Evolutionary conservation across 495 filamentous ascomycete genomes (phyloP), one percentile per base, ranked within the genome.

Genomic region (Barbatosphaeria neglecta): DNA sequence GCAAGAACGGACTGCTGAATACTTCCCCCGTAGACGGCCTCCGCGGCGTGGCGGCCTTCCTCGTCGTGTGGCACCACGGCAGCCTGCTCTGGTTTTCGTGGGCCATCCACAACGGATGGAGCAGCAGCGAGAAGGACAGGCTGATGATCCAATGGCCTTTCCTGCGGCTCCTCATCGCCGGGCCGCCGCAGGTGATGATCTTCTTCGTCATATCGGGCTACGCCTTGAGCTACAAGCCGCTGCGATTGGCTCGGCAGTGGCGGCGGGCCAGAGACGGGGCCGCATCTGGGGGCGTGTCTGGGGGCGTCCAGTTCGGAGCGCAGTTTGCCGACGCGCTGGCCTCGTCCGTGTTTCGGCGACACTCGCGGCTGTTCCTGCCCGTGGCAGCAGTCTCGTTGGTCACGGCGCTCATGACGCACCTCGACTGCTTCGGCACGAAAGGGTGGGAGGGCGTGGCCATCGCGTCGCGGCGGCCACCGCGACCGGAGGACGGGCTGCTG

Each of bases 151-250:
- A 82, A 53, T 63, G 87, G 3, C 84, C 83, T 9, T 72, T 88
- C 50, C 18, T 86, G 8, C 72, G 83, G 43, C 68, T 88, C 28
- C 54, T 84, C 9, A 80, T 80, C 55, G 78, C 76, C 19, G 83
- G 80, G 17, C 77, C 79, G 41, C 78, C 83, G 20, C 83, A 83
- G 77, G 83, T 86, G 22, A 75, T 75, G 58, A 75, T 85, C 43
- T 87, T 87, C 67, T 86, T 86, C 62, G 79, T 87, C 44, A 77
- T 88, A 40, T 84, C 81, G 4, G 83, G 84, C 50, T 84, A 82
- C 52, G 82, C 83, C 1, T 69, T 87, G 6, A 77, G 74, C 41
- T 70, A 79, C 22, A 81, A 81, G 41, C 80, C 84, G 0, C 54
- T 86, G 7, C 78, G 75, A 50, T 68, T 76, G 17, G 69, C 74